Evolutionary conservation across 805 yeast genomes (phyloP), one percentile per base, ranked within the genome.

Genomic region (Starmerella stellata): DNA sequence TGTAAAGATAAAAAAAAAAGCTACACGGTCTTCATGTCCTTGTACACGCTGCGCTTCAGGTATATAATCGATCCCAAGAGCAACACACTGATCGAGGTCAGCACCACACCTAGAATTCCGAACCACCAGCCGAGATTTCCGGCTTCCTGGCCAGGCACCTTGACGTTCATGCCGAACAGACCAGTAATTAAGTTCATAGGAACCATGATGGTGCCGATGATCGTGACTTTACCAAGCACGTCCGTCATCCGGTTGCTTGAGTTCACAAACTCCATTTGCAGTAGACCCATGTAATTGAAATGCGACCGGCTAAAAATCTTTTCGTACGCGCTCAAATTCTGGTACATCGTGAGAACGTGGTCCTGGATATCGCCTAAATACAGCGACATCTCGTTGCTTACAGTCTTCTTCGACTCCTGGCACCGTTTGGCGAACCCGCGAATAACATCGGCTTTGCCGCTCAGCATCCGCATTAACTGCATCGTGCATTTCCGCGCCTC

Each of bases 301-400:
- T 87, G 95, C 1, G 93, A 77, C 49, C 95, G 70, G 34, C 92
- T 75, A 55, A 87, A 78, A 51, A 87, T 87, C 67, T 85, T 85
- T 56, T 87, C 98, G 54, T 82, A 85, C 3, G 93, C 79, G 32
- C 76, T 59, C 54, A 87, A 66, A 53, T 82, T 85, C 61, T 83
- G 95, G 59, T 74, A 78, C 95, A 87, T 87, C 15, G 96, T 87
- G 42, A 85, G 75, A 52, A 87, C 78, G 69, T 85, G 96, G 66
- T 85, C 95, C 61, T 83, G 95, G 54, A 85, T 85, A 71, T 85
- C 96, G 41, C 95, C 95, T 44, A 85, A 61, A 57, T 81, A 87
- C 46, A 85, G 65, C 0, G 93, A 93, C 59, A 85, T 85, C 52
- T 87, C 95, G 21, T 78, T 87, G 52, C 92, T 69, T 37, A 95